Base-by-base conservation (phyloP, 306 rosid genomes). In the Castanopsis chinensis region DNA sequence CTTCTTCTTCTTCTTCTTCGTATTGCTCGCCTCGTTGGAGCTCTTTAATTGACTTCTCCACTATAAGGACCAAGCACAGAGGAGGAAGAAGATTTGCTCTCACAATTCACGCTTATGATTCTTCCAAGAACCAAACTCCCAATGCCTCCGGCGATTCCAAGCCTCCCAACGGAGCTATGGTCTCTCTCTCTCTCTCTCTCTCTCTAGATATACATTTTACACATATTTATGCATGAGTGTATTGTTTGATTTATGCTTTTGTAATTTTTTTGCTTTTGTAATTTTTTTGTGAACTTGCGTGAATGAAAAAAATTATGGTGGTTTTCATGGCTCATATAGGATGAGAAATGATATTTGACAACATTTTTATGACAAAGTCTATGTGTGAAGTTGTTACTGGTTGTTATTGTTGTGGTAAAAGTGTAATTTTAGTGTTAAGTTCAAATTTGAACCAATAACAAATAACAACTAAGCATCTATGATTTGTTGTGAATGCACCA, bases 161-260 rank as follows among this genome's bases (percentile, higher is more conserved):
- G 57, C 91, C 81, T 13, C 81, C 88, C 20, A 88, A 84, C 55
- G 87, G 87, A 78, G 69, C 84, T 82, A 28, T 78, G 88, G 90
- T 89, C 78, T 12, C 54, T 28, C 20, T 35, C 6, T 43, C 5
- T 18, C 10, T 14, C 64, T 15, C 64, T 15, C 37, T 60, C n/a
- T 15, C 21, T 78, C 4, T 64, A 15, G 21, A n/a, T 23, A 11
- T 68, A 68, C 20, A 54, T 13, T 77, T 49, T 49, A 49, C 17
- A 17, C 35, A 15, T 49, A 6, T 57, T 18, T 33, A 0, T 20
- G 7, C n/a, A 17, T 14, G 11, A 15, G 19, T 43, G 15, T 27
- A 5, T 5, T 21, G 18, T 73, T 61, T 71, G 12, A 45, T 25
- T 52, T 25, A 28, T 7, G 19, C 33, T 68, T 68, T 35, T n/a